A percentile compares a stretch with the other conserved stretches of the same genome.
phyloP scores from a whole-genome alignment of 2,329 filamentous ascomycete species.

The Colletotrichum somersetense region DNA sequence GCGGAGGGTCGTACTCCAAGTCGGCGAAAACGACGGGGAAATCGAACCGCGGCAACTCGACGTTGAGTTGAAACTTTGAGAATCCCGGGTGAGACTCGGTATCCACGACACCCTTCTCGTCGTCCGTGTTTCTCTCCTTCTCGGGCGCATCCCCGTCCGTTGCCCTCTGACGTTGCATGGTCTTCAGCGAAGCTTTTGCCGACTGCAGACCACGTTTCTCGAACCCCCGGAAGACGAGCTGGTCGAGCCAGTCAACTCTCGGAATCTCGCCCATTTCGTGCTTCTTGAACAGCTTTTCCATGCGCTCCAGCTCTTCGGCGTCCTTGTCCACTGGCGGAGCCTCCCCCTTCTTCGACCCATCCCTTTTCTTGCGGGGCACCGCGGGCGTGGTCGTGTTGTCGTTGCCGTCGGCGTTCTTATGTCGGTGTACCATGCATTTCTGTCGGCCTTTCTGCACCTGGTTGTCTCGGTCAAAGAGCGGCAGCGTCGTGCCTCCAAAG shows the following conservation, averaged over 20 bases:
- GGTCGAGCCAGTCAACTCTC: conserved; percentile 94
- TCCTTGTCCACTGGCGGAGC: conserved; percentile 74
- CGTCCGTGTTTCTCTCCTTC: conserved; percentile 45
- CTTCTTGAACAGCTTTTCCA: conserved; percentile 94
- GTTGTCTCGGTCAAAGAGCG: conserved; percentile 92
- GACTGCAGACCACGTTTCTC: conserved; percentile 80
- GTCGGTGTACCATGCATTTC: conserved; percentile 87
- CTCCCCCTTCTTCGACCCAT: conserved; percentile 60
- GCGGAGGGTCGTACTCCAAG: conserved; percentile 88
- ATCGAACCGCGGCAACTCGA: conserved; percentile 95
- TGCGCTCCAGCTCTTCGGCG: conserved; percentile 85
- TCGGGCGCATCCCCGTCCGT: conserved; percentile 55
- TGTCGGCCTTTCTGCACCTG: conserved; percentile 92
- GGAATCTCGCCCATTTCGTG: conserved; percentile 98
- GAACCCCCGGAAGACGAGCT: conserved; percentile 90
- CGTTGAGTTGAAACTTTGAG: conserved; percentile 82
- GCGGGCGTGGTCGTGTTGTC: conserved; percentile 85
- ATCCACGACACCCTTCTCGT: conserved; percentile 47
- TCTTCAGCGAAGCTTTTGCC: conserved; percentile 73
- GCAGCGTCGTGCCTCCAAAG: conserved; percentile 92
- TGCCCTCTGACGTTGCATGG: conserved; percentile 62
- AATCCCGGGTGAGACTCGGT: conserved; percentile 62
- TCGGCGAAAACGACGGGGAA: conserved; percentile 96
- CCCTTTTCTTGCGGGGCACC: conserved; percentile 67
- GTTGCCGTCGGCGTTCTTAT: conserved; percentile 87